Evolutionary conservation across 2,329 filamentous ascomycete species (phyloP).

Genomic region (Nigrograna mackinnonii): DNA sequence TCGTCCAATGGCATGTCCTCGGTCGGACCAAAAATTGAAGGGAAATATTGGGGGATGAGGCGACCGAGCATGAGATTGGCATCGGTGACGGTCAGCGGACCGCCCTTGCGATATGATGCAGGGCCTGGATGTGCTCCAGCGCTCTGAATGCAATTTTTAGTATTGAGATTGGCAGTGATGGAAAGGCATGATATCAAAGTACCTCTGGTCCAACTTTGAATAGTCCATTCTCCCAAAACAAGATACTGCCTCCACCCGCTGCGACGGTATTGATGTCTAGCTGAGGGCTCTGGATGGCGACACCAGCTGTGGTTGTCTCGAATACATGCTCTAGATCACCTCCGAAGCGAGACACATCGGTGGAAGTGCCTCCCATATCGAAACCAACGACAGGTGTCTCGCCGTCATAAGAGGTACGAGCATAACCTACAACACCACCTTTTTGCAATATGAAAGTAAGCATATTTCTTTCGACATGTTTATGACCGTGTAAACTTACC

Average conservation of each 20-base stretch:
- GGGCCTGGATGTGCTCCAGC: slow-evolving; percentile 82
- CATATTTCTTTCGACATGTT: no score
- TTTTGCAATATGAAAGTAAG: no score
- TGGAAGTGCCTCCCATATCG: slow-evolving; percentile 87
- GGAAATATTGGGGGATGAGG: slow-evolving; percentile 83
- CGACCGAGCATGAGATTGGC: slow-evolving; percentile 82
- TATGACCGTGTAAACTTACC: no score
- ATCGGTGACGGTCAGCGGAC: slow-evolving; percentile 83
- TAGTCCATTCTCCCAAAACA: slow-evolving; percentile 83
- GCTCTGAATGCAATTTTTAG: no score
- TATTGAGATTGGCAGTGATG: no score
- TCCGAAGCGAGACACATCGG: slow-evolving; percentile 81
- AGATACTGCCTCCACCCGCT: no score
- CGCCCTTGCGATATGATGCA: slow-evolving; percentile 84
- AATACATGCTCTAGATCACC: slow-evolving; percentile 88
- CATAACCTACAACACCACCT: not conserved
- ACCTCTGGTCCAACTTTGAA: slow-evolving; percentile 87
- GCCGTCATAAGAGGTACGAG: not conserved
- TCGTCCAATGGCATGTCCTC: slow-evolving; percentile 78
- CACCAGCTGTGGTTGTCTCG: slow-evolving; percentile 86
- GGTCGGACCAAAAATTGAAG: slow-evolving; percentile 85
- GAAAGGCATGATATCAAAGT: no score
- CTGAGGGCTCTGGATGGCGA: slow-evolving; percentile 85
- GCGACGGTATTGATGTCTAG: slow-evolving; percentile 91
- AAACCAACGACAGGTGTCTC: no score